Percentiles rank a stretch among this genome's conserved stretches.
Evolutionary conservation across 768 basidiomycete species (phyloP).

Genomic region (Sistotremastrum suecicum): DNA sequence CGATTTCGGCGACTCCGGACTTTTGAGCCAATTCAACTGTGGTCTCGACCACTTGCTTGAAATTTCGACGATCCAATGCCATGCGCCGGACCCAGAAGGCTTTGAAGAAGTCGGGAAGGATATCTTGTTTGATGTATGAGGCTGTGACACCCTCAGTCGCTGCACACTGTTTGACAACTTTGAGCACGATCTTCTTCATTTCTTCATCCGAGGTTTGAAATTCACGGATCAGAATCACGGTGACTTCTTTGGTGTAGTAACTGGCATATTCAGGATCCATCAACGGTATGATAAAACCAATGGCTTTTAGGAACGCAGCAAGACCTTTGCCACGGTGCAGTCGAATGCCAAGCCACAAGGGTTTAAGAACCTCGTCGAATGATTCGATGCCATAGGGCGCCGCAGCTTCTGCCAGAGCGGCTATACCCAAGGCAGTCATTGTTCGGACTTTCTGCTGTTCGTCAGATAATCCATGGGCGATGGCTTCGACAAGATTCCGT

Average conservation of each 20-base stretch:
- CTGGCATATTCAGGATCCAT: slow-evolving; percentile 99
- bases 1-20: slow-evolving; percentile 91
- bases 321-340: slow-evolving; percentile 91
- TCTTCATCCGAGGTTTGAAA: slow-evolving; percentile 99
- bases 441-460: slow-evolving; percentile 95
- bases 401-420: slow-evolving; percentile 91
- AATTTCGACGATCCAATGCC: slow-evolving; percentile 94
- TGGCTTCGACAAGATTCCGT: slow-evolving; percentile 90
- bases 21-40: slow-evolving; percentile 98
- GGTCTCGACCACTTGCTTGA: slow-evolving; percentile 95
- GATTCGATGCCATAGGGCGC: slow-evolving; percentile 99
- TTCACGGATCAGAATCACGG: slow-evolving; percentile 92
- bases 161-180: slow-evolving; percentile 98
- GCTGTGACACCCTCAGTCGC: slow-evolving; percentile 97
- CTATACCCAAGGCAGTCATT: slow-evolving; percentile 85
- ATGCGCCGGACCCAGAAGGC: slow-evolving; percentile 97
- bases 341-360: slow-evolving; percentile 87
- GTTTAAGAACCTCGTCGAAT: slow-evolving; percentile 93
- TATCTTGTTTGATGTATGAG: slow-evolving; percentile 92
- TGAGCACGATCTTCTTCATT: slow-evolving; percentile 99
- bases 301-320: slow-evolving; percentile 92
- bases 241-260: slow-evolving; percentile 98
- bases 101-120: slow-evolving; percentile 98
- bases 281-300: slow-evolving; percentile 97
- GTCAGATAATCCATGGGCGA: slow-evolving; percentile 83